Evolutionary conservation across 805 yeast species (phyloP).

Genomic region (Myxozyma lipomycoides): DNA sequence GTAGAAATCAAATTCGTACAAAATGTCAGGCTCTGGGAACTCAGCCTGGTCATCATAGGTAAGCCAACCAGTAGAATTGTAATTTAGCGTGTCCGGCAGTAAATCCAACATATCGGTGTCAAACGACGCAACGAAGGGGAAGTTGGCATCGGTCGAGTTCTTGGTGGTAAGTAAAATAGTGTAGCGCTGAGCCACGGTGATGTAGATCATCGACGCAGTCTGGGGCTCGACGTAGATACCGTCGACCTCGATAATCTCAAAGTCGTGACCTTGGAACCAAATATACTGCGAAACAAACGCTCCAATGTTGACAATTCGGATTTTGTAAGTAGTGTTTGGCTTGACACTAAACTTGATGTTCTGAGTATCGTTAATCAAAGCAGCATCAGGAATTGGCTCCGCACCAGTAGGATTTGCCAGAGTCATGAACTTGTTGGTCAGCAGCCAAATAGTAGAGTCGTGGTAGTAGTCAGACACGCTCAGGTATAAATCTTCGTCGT

Average conservation of each 20-base stretch:
- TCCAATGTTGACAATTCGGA: conserved; percentile 81
- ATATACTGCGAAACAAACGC: conserved; percentile 88
- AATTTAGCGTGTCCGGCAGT: conserved; percentile 57
- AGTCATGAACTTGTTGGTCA: conserved; percentile 53
- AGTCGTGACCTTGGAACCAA: conserved; percentile 80
- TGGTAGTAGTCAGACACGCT: conserved; percentile 89
- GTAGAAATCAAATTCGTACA: conserved; percentile 46
- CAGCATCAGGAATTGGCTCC: conserved; percentile 86
- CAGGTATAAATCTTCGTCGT: conserved; percentile 72
- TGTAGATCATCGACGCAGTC: conserved; percentile 64
- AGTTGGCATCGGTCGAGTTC: conserved; percentile 57
- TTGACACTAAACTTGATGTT: conserved; percentile 72
- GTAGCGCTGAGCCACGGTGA: conserved; percentile 91
- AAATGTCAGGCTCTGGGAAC: conserved; percentile 41
- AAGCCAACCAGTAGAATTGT: conserved; percentile 74
- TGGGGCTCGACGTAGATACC: conserved; percentile 80
- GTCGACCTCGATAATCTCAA: conserved; percentile 87
- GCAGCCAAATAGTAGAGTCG: conserved; percentile 49
- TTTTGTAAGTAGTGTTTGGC: conserved; percentile 79
- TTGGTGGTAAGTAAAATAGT: conserved; percentile 74
- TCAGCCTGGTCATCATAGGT: conserved; percentile 51
- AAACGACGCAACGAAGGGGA: conserved; percentile 74
- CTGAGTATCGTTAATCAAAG: conserved; percentile 76
- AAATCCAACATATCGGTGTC: conserved; percentile 82
- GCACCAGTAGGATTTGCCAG: conserved; percentile 94